Evolutionary conservation across 2,329 filamentous ascomycete genomes (phyloP).

Genomic region (Neofusicoccum sp.): DNA sequence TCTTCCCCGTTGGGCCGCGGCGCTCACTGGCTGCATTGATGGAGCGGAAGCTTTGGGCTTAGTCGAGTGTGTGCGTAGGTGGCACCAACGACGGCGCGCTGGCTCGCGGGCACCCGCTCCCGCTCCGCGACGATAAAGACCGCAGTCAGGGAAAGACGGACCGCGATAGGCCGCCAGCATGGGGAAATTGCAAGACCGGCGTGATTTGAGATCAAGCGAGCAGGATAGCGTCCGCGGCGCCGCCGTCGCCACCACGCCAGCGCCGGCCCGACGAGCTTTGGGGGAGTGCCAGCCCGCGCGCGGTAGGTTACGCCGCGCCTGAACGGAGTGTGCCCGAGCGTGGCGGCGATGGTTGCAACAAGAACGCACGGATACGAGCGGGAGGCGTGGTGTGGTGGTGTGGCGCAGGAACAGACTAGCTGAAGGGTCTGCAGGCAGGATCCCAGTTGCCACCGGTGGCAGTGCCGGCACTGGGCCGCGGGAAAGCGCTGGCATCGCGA

Average conservation of each 20-base stretch:
- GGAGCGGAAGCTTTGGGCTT: not conserved
- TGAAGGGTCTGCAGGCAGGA: constrained; percentile 1
- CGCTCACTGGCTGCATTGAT: not conserved
- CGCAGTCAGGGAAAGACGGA: not conserved
- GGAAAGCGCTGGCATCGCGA: too few relatives aligned
- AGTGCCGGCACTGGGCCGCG: not conserved
- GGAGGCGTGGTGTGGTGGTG: not conserved
- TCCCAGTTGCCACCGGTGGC: constrained; percentile 1
- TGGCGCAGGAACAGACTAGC: not conserved
- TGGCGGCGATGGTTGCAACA: not conserved
- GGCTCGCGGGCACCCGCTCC: constrained; percentile 11
- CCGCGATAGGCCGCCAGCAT: not conserved
- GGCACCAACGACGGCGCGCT: not conserved
- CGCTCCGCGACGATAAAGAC: constrained; percentile 1
- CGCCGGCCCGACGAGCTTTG: constrained; percentile 15
- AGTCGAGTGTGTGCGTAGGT: too few relatives aligned
- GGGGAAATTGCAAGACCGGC: constrained; percentile 15
- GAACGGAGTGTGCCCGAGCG: constrained; percentile 3
- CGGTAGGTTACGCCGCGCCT: not conserved
- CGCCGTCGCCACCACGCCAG: constrained; percentile 11
- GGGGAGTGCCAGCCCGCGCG: constrained; percentile 17
- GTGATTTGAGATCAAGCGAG: not conserved
- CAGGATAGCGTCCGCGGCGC: constrained; percentile 2
- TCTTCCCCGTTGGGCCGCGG: constrained; percentile 10
- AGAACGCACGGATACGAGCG: not conserved